phyloP scores from a whole-genome alignment of 768 basidiomycete species.

The Trametes coccinea region DNA sequence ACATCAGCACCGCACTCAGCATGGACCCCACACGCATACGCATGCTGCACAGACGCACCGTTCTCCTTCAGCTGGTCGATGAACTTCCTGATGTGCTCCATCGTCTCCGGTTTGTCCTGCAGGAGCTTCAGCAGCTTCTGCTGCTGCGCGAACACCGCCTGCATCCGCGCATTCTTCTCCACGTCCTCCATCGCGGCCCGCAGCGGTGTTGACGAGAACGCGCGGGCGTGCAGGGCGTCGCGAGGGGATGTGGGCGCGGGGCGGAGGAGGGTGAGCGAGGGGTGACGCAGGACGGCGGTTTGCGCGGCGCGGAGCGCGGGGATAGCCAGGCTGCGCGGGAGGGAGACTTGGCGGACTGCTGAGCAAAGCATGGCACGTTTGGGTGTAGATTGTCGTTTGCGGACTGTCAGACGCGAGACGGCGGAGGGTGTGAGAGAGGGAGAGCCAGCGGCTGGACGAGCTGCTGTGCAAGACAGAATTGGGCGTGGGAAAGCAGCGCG shows the following conservation, averaged over 20 bases:
- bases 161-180: conserved; percentile 7
- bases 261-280: not conserved
- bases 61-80: conserved; percentile 14
- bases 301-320: conserved; percentile 15
- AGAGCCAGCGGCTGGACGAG: not conserved
- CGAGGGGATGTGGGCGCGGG: not conserved
- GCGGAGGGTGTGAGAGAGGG: not conserved
- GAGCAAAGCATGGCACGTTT: conserved; percentile 6
- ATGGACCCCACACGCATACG: not conserved
- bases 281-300: conserved; percentile 7
- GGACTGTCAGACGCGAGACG: not conserved
- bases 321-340: conserved; percentile 2
- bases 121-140: conserved; percentile 19
- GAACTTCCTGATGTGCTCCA: conserved; percentile 21
- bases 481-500: conserved; percentile 20
- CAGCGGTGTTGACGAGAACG: conserved; percentile 15
- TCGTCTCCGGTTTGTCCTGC: conserved; percentile 20
- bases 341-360: conserved; percentile 1
- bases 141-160: conserved; percentile 18
- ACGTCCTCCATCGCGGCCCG: conserved; percentile 11
- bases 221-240: conserved; percentile 9
- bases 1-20: not conserved
- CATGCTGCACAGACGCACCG: conserved; percentile 7
- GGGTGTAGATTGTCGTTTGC: too few relatives aligned
- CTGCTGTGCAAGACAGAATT: not conserved